These are phyloP conservation scores for Trichoderma sp. DNA, from an alignment of 2,329 filamentous ascomycete genomes.

Conservation along the genomic window DNA sequence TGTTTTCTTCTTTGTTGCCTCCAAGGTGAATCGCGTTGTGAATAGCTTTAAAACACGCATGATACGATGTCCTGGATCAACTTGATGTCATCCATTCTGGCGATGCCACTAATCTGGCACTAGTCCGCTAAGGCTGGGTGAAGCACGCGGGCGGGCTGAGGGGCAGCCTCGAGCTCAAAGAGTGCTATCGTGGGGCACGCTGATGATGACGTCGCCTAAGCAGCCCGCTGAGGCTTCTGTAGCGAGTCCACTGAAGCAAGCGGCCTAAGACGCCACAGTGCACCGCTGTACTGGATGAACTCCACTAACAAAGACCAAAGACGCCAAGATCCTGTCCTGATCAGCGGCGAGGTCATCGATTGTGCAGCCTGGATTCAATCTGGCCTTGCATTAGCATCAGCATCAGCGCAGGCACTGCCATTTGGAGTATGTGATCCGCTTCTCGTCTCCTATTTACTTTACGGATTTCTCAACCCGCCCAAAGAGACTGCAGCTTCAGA, in stretches of 20 bases:
- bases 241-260: not conserved
- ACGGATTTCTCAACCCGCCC: not conserved
- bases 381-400: not conserved
- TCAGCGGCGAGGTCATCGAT: constrained; percentile 7
- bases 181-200: constrained; percentile 13
- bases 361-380: not conserved
- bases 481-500: not conserved
- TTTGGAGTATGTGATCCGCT: not conserved
- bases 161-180: not conserved
- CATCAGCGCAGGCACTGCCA: not conserved
- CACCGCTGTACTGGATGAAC: not conserved
- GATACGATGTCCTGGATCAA: not conserved
- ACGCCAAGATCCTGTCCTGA: not conserved
- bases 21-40: not conserved
- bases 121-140: not conserved
- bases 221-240: not conserved
- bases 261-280: not conserved
- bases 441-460: not conserved
- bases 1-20: not conserved
- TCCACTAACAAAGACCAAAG: not conserved
- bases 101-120: constrained; percentile 14
- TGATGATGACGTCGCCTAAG: constrained; percentile 21
- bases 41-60: constrained; percentile 1
- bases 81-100: constrained; percentile 15
- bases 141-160: not conserved